Base-by-base conservation (phyloP, 164 flowering plant genomes). In the Saururus chinensis region DNA sequence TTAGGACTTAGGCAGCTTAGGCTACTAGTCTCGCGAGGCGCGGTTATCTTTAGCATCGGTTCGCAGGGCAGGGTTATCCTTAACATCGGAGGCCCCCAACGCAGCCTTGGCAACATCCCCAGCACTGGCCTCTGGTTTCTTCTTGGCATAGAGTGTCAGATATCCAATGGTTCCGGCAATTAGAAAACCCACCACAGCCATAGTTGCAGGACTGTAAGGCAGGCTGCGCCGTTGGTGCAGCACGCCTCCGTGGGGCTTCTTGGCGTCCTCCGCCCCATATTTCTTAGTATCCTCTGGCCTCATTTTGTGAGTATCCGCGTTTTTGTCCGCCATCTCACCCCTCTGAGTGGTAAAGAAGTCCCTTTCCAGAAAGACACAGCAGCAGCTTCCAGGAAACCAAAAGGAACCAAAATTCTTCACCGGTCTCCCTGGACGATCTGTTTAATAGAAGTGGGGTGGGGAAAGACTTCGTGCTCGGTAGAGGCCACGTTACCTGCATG, bases 211-310 rank as follows among this genome's bases (percentile, higher is more conserved):
- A 22, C 61, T 55, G 41, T 55, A 67, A 13, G 70, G 65, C 19
- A 67, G 19, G 19, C 21, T 26, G 49, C 70, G 60, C 51, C 70
- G 48, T 56, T 67, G 70, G 61, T 67, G 70, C n/a, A 67, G 65
- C 19, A 67, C 65, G 8, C 19, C 65, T 6, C 59, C 59, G 14
- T 26, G 58, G 41, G 65, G 51, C 65, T 54, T 64, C 66, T 64
- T 64, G 24, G 67, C 45, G 16, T 22, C 56, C 19, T 64, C 67
- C 42, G 25, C n/a, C 37, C 66, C 66, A 25, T 41, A 17, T 21
- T 40, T 56, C 45, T 57, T 56, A 11, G 23, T 4, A 2, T 56
- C 60, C 25, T 64, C 66, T 6, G 35, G 16, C 1, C 60, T 7
- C 54, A 56, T 56, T 53, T 24, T 64, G 23, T 54, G 59, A 7